Conservation (phyloP, 805 yeast genomes). For the Tetrapisispora taiwanensis region DNA sequence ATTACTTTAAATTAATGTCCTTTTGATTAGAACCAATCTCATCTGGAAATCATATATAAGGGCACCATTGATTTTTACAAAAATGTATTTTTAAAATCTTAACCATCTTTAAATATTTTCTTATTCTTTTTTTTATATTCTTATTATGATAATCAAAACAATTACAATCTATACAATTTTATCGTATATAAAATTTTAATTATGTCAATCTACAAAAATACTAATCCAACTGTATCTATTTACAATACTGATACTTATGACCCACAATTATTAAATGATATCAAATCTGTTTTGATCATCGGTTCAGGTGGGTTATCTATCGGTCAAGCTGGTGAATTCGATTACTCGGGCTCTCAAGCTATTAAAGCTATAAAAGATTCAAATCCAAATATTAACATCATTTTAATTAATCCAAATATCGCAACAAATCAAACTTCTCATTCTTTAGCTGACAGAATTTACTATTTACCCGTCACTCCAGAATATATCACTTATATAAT, state of each 20-base stretch:
- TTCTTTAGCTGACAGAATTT: slow-evolving; percentile 88
- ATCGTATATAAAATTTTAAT: too few species aligned
- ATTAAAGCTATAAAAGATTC: slow-evolving; percentile 92
- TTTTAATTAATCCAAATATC: slow-evolving; percentile 87
- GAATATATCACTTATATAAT: slow-evolving; percentile 92
- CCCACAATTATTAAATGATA: slow-evolving; percentile 26
- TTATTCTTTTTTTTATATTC: too few species aligned
- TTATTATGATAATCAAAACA: too few species aligned
- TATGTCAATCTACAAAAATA: slow-evolving; percentile 24
- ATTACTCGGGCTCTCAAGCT: slow-evolving; percentile 95
- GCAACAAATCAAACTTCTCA: slow-evolving; percentile 97
- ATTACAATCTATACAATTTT: too few species aligned
- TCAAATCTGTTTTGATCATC: slow-evolving; percentile 62
- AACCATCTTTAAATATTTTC: too few species aligned
- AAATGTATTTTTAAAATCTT: too few species aligned
- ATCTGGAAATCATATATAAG: too few species aligned
- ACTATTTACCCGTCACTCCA: slow-evolving; percentile 92
- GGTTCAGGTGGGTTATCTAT: slow-evolving; percentile 97
- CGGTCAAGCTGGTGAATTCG: slow-evolving; percentile 98
- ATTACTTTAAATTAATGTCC: too few species aligned
- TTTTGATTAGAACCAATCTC: too few species aligned
- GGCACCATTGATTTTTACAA: too few species aligned
- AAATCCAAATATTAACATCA: slow-evolving; percentile 66
- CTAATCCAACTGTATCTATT: slow-evolving; percentile 18
- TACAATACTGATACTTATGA: slow-evolving; percentile 22